These are phyloP conservation scores for Geosmithia flava DNA, from an alignment of 2,329 filamentous ascomycete species.

Conservation along the genomic window DNA sequence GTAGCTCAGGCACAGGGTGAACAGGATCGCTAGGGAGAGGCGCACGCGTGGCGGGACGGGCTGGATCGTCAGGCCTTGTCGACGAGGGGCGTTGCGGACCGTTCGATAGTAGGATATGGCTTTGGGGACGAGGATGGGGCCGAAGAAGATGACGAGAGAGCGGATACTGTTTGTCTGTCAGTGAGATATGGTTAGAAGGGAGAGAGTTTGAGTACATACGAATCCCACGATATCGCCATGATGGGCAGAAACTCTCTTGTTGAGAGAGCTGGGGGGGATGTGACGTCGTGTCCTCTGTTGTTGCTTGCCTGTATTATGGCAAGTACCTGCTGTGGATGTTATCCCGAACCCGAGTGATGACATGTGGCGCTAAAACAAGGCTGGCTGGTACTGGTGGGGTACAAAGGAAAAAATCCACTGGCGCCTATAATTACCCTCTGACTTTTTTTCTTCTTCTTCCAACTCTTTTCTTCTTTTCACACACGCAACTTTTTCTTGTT, in stretches of 20 bases:
- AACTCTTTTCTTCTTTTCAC: no score
- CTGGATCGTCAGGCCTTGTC: slow-evolving; percentile 35
- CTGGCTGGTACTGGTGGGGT: not conserved
- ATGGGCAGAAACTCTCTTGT: slow-evolving; percentile 41
- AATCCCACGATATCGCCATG: slow-evolving; percentile 4
- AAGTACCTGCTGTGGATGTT: no score
- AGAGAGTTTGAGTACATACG: slow-evolving; percentile 5
- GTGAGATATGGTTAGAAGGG: not conserved
- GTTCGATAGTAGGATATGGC: slow-evolving; percentile 52
- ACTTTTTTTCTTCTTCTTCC: no score
- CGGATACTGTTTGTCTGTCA: slow-evolving; percentile 27
- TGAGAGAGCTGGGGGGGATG: no score
- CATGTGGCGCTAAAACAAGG: not conserved
- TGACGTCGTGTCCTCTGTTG: no score
- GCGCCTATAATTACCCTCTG: no score
- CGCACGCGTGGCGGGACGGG: slow-evolving; percentile 39
- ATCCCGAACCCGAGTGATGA: not conserved
- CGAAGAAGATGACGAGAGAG: slow-evolving; percentile 49
- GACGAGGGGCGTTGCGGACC: slow-evolving; percentile 26
- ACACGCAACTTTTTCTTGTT: not conserved
- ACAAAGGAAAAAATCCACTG: no score
- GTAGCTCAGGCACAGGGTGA: slow-evolving; percentile 29
- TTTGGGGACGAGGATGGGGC: slow-evolving; percentile 59
- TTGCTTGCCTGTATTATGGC: no score
- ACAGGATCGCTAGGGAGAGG: slow-evolving; percentile 49